These are phyloP conservation scores for Diaporthe citri DNA, from an alignment of 2,329 filamentous ascomycete species.

Conservation along the genomic window DNA sequence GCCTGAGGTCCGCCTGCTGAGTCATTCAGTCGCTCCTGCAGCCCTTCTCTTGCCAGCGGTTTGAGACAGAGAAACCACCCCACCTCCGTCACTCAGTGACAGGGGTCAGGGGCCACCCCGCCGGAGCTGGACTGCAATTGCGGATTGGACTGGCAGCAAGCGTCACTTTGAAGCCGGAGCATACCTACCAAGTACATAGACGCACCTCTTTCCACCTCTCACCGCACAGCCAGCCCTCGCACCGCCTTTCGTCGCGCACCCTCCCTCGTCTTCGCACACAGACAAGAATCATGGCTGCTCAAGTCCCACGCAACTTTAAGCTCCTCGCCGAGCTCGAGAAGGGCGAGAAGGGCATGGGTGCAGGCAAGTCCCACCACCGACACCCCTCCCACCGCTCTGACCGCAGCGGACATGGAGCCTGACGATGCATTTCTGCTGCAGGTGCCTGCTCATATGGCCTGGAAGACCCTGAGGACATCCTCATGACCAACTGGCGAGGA, in stretches of 20 bases:
- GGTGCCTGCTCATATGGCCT: slow-evolving; percentile 98
- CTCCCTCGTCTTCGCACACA: background rate
- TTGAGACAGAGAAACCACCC: slow-evolving; percentile 4
- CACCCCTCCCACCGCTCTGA: background rate
- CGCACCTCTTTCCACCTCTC: background rate
- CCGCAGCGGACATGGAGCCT: slow-evolving; percentile 15
- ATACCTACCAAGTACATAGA: background rate
- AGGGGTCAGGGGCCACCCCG: slow-evolving; percentile 16
- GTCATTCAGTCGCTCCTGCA: slow-evolving; percentile 11
- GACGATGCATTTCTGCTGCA: slow-evolving; percentile 50
- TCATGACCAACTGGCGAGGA: slow-evolving; percentile 99
- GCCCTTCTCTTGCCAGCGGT: background rate
- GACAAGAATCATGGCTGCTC: slow-evolving; percentile 48
- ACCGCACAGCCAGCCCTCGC: slow-evolving; percentile 1
- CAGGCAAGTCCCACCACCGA: slow-evolving; percentile 67
- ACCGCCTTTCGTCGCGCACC: background rate
- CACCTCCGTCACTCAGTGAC: slow-evolving; percentile 25
- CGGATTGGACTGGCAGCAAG: slow-evolving; percentile 11
- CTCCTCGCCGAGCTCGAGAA: slow-evolving; percentile 98
- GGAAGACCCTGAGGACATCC: slow-evolving; percentile 91
- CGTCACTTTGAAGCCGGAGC: background rate
- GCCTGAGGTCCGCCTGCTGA: slow-evolving; percentile 2
- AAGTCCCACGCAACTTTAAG: slow-evolving; percentile 95
- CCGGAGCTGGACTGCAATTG: slow-evolving; percentile 19
- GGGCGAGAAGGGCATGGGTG: slow-evolving; percentile 96